Conservation (phyloP, 257 asterid species). For the Solanum dulcamara region DNA sequence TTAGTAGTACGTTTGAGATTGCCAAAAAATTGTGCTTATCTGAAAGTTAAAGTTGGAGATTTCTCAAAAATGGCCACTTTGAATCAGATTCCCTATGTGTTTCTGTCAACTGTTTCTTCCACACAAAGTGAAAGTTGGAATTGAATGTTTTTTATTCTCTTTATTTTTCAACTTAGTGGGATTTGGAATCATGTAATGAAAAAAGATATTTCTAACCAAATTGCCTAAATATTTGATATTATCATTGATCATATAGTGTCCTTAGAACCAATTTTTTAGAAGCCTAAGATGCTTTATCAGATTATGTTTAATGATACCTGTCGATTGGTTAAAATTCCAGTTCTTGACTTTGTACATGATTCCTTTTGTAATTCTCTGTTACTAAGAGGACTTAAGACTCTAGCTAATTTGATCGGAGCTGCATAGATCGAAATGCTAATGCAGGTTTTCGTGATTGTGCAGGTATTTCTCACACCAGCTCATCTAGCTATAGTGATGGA, state of each 20-base stretch:
- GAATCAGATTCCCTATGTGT: not conserved
- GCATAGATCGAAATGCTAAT: not conserved
- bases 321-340: not conserved
- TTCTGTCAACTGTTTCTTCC: not conserved
- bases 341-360: not conserved
- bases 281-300: not conserved
- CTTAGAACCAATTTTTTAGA: not conserved
- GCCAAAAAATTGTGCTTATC: not conserved
- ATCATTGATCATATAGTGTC: not conserved
- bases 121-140: not conserved
- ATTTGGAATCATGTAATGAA: not conserved
- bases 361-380: not conserved
- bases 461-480: conserved; percentile 42
- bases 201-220: not conserved
- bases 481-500: conserved; percentile 53
- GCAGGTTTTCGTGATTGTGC: not conserved
- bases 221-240: not conserved
- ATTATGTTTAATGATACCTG: not conserved
- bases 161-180: not conserved
- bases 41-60: not conserved
- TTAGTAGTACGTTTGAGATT: not conserved
- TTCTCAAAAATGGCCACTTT: not conserved
- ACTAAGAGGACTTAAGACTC: not conserved
- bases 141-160: not conserved
- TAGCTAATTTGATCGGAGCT: not conserved